Evolutionary conservation across 108 stramenopile species (phyloP).

Genomic region (Nitzschia putrida): DNA sequence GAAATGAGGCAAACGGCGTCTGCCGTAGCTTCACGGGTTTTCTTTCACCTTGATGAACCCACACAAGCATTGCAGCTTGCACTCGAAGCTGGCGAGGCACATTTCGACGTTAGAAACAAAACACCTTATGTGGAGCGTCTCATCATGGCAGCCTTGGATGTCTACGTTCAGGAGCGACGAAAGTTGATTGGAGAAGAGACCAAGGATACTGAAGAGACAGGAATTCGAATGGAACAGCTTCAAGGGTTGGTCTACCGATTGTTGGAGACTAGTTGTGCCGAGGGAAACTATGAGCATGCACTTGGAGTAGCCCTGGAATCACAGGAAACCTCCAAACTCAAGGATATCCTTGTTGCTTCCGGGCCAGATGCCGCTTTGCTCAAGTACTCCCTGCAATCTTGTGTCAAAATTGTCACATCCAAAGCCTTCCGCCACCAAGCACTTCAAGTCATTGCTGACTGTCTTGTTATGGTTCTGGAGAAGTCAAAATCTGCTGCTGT

Average conservation of each 20-base stretch:
- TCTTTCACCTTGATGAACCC: constrained; percentile 98
- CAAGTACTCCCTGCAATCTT: constrained; percentile 54
- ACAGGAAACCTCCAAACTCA: constrained; percentile 53
- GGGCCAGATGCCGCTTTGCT: constrained; percentile 33
- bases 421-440: constrained; percentile 79
- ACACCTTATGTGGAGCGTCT: constrained; percentile 74
- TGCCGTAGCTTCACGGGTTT: constrained; percentile 92
- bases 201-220: constrained; percentile 38
- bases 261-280: constrained; percentile 89
- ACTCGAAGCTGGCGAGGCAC: constrained; percentile 74
- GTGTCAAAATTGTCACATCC: constrained; percentile 61
- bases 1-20: constrained; percentile 78
- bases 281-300: constrained; percentile 87
- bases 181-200: constrained; percentile 43
- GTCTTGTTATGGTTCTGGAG: constrained; percentile 29
- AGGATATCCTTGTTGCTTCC: constrained; percentile 45
- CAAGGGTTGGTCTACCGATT: constrained; percentile 87
- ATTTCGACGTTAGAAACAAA: constrained; percentile 73
- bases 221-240: constrained; percentile 84
- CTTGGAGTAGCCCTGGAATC: constrained; percentile 96
- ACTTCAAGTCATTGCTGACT: constrained; percentile 66
- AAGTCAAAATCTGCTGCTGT: constrained; percentile 39
- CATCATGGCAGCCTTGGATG: constrained; percentile 78
- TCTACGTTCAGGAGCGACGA: constrained; percentile 57
- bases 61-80: constrained; percentile 91